Evolutionary conservation across 306 rosid genomes (phyloP).

Genomic region (Boehmeria nivea): DNA sequence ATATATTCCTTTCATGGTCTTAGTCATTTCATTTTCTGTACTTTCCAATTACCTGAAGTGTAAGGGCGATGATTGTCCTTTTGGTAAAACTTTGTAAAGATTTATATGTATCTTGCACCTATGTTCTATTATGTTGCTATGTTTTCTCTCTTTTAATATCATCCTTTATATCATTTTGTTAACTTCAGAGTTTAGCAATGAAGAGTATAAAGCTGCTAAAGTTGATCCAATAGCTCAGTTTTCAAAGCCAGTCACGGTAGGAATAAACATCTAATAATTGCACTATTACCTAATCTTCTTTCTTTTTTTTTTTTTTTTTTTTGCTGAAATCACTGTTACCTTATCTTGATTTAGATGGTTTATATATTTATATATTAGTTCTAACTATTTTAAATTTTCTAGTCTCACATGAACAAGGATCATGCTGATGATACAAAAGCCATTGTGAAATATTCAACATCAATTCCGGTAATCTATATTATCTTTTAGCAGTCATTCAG

Average conservation of each 20-base stretch:
- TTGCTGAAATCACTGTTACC: too few species aligned
- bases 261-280: slow-evolving; percentile 16
- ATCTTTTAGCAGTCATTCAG: too few species aligned
- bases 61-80: too few species aligned
- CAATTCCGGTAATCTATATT: slow-evolving; percentile 63
- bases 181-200: slow-evolving; percentile 51
- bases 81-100: too few species aligned
- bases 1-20: not conserved
- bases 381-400: slow-evolving; percentile 20
- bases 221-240: slow-evolving; percentile 92
- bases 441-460: slow-evolving; percentile 80
- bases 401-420: slow-evolving; percentile 98
- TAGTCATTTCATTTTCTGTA: not conserved
- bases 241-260: slow-evolving; percentile 89
- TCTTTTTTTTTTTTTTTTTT: too few species aligned
- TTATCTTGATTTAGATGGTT: too few species aligned
- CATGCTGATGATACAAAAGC: slow-evolving; percentile 86
- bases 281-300: too few species aligned
- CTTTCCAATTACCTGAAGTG: not conserved
- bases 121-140: too few species aligned
- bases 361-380: slow-evolving; percentile 10
- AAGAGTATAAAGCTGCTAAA: slow-evolving; percentile 69
- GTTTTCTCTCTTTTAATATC: too few species aligned
- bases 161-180: not conserved
- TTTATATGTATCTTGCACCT: too few species aligned